Percentiles rank a stretch among this genome's conserved stretches.
phyloP scores from a whole-genome alignment of 768 basidiomycete species.

The Termitomyces sp. region DNA sequence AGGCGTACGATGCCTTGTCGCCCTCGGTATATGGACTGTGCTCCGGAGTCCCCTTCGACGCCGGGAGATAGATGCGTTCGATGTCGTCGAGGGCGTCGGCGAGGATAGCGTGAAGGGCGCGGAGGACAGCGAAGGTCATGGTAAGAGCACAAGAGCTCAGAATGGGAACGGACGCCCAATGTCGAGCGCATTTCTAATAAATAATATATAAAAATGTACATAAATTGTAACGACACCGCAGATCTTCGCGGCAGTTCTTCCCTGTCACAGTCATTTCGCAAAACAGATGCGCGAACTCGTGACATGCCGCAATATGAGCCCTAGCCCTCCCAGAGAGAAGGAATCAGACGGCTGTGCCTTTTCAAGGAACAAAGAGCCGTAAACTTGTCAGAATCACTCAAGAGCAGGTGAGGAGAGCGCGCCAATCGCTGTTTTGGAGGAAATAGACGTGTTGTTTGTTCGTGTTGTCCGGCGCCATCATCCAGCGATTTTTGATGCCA shows the following conservation, averaged over 20 bases:
- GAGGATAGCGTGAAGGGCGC: slow-evolving; percentile 62
- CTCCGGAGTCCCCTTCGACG: slow-evolving; percentile 14
- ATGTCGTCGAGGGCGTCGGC: slow-evolving; percentile 69
- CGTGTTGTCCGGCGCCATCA: slow-evolving; percentile 3
- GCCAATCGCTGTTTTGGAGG: neutral
- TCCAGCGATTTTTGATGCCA: neutral
- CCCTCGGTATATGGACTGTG: neutral
- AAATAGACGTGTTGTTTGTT: slow-evolving; percentile 16
- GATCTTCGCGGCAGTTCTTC: slow-evolving; percentile 15
- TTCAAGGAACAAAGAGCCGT: slow-evolving; percentile 6
- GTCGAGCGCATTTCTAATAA: slow-evolving; percentile 11
- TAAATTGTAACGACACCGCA: slow-evolving; percentile 11
- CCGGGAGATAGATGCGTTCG: slow-evolving; percentile 48
- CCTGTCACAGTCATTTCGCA: slow-evolving; percentile 18
- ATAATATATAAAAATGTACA: slow-evolving; percentile 7
- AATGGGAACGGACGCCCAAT: neutral
- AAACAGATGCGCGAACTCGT: slow-evolving; percentile 2
- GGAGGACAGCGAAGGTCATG: slow-evolving; percentile 64
- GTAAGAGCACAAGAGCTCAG: slow-evolving; percentile 4
- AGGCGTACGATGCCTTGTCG: slow-evolving; percentile 20
- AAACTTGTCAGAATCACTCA: slow-evolving; percentile 12
- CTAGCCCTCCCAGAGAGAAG: neutral
- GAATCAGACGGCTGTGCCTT: neutral
- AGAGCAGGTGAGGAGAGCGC: neutral
- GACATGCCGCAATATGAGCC: neutral